Evolutionary conservation across 1,284 basidiomycete genomes (phyloP).

Genomic region (Cerioporus squamosus): DNA sequence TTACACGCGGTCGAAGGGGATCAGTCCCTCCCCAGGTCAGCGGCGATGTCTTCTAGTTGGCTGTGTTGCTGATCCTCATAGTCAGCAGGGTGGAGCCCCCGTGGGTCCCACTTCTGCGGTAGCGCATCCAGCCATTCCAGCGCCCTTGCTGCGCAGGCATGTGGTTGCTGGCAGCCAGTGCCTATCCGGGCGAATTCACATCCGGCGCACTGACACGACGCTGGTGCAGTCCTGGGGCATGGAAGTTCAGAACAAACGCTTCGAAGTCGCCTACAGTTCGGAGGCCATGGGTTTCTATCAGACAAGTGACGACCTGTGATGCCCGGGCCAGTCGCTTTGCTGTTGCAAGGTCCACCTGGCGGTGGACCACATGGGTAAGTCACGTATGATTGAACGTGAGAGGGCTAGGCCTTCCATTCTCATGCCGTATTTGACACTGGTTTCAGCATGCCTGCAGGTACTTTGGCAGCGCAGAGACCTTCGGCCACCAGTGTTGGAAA

Average conservation of each 20-base stretch:
- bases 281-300: background rate
- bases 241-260: background rate
- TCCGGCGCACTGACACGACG: background rate
- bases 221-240: background rate
- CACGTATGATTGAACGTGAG: background rate
- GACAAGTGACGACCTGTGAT: background rate
- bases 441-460: constrained; percentile 1
- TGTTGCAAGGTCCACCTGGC: background rate
- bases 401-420: constrained; percentile 3
- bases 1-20: too few species aligned
- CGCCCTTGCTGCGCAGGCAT: background rate
- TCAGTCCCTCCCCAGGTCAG: too few species aligned
- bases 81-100: background rate
- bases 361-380: constrained; percentile 32
- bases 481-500: background rate
- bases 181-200: background rate
- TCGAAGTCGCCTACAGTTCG: background rate
- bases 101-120: constrained; percentile 15
- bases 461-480: background rate
- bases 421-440: background rate
- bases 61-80: too few species aligned
- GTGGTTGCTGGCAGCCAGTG: background rate
- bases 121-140: background rate
- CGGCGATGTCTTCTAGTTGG: too few species aligned
- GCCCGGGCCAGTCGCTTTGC: background rate